Evolutionary conservation across 2,329 filamentous ascomycete genomes (phyloP), one percentile per base, ranked within the genome.

Genomic region (Diaporthe humulicola): DNA sequence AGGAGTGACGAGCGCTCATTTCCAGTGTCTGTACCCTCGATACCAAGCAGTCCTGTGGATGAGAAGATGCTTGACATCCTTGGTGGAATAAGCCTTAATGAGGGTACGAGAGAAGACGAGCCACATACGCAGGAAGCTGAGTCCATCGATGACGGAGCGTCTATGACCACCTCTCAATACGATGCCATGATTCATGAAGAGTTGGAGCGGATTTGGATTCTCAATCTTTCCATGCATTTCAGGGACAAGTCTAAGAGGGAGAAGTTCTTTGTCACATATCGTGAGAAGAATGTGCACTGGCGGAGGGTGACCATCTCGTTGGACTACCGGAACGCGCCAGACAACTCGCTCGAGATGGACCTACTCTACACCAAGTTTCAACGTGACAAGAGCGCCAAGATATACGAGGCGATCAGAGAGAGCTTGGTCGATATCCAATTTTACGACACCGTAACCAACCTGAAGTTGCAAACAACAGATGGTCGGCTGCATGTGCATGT

Each of bases 141-240:
- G 28, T 83, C 82, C 22, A 78, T 79, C 25, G 75, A 82, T 30
- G 88, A 90, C 78, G 83, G 83, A 2, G 86, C 83, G 30, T 90
- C 88, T 28, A 84, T 88, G 76, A 87, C 88, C 22, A 86, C 86
- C 4, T 88, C 88, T 3, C 85, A 88, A 74, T 90, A 94, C 79
- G 90, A 93, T 71, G 86, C 88, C 70, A 87, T 91, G 79, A 89
- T 98, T 77, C 91, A 93, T 77, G 91, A 94, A 77, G 96, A 98
- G 83, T 89, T 98, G 73, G 95, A 98, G 80, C 90, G 89, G 76
- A 93, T 90, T 80, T 99, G 97, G 97, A 98, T 99, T 75, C 87
- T 99, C 78, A 99, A 99, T 81, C 89, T 98, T 75, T 98, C 95
- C 84, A 98, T 99, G 97, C 95, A 98, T 83, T 99, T 98, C 83